Base-by-base conservation (phyloP, 176 grass and related monocot genomes). In the Raddia distichophylla region DNA sequence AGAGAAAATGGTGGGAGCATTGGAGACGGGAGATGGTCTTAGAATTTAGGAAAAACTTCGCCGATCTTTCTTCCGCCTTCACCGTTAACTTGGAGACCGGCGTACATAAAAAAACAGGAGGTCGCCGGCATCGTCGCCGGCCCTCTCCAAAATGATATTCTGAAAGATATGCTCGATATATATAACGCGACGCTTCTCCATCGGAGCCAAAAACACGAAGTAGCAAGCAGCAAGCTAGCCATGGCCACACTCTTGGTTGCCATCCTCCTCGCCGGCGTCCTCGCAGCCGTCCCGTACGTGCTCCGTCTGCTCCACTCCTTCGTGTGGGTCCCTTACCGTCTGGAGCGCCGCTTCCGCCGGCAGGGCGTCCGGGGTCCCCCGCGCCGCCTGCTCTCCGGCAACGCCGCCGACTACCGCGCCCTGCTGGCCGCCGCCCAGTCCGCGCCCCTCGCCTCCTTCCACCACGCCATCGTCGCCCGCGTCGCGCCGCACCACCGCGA, bases 301-400 rank as follows among this genome's bases (percentile, higher is more conserved):
- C 46, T 82, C 54, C 70, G 69, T 58, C 14, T 73, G 63, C 22
- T 90, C 49, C 69, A 86, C 85, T 84, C 82, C 71, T 74, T 85
- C 60, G 18, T 93, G 2, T 97, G 91, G 88, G 63, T 83, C 12
- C 87, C 89, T 3, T 52, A 71, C 75, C 79, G 83, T 57, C 10
- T 87, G 45, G 74, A 86, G 27, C 83, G 69, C 51, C 73, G 81
- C 82, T 54, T 94, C 46, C 80, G 60, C 51, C 73, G 76, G 34
- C 91, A 94, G 80, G 89, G 87, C 34, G 67, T 94, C 82, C 42
- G 44, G 12, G 87, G 94, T 0, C 94, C 89, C 0, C 78, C 89
- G 1, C 87, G 79, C 18, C 52, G 71, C 78, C 78, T 90, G 10
- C 63, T 97, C 78, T 80, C 79, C 53, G 91, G 91, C 18, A 94